Evolutionary conservation across 495 filamentous ascomycete genomes (phyloP).

Genomic region (Endocarpon pusillum): DNA sequence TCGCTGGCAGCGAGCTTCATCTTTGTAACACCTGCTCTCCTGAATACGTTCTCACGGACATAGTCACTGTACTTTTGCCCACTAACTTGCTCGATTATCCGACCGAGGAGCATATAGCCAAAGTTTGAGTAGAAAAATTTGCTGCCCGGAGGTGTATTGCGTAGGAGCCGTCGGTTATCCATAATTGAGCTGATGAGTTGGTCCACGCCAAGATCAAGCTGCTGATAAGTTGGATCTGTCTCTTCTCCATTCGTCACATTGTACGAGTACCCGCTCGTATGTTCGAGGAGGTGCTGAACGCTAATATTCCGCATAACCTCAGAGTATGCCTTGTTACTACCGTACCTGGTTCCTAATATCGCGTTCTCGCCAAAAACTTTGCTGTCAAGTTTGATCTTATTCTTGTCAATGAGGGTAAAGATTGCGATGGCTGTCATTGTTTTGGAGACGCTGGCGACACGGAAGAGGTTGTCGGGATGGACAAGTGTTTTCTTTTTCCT

Average conservation of each 20-base stretch:
- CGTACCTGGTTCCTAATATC: not conserved
- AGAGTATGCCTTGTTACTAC: not conserved
- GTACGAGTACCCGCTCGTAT: no score
- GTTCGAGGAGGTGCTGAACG: no score
- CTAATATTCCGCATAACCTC: no score
- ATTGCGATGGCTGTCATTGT: conserved; percentile 3
- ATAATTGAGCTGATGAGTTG: no score
- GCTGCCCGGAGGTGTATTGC: no score
- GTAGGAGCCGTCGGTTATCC: no score
- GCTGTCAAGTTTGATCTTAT: no score
- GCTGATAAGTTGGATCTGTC: no score
- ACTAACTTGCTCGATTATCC: conserved; percentile 1
- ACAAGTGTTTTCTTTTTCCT: not conserved
- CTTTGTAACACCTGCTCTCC: conserved; percentile 1
- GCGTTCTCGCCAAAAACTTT: no score
- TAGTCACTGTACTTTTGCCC: conserved; percentile 2
- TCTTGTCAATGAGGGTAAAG: conserved; percentile 1
- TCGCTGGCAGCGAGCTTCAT: conserved; percentile 4
- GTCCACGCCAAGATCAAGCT: no score
- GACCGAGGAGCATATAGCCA: conserved; percentile 1
- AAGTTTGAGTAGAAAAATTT: conserved; percentile 4
- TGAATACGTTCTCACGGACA: conserved; percentile 1
- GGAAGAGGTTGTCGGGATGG: conserved; percentile 2
- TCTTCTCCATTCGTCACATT: no score
- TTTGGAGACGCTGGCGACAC: conserved; percentile 6